Percentiles rank a stretch among this genome's conserved stretches.
Evolutionary conservation across 2,329 filamentous ascomycete genomes (phyloP).

Genomic region (Monilinia polystroma): DNA sequence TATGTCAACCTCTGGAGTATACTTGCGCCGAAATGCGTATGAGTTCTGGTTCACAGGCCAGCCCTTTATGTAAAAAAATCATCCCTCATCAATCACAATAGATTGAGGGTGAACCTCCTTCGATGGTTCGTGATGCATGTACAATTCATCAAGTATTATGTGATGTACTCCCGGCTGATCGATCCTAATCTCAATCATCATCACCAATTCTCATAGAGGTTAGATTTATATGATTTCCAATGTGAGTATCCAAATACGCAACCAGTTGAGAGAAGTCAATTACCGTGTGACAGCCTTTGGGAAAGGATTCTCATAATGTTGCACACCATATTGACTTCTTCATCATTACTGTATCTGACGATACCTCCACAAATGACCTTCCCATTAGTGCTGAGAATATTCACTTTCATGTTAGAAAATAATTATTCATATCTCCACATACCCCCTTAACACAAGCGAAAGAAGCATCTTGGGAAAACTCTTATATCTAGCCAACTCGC

Average conservation of each 20-base stretch:
- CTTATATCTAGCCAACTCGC: slow-evolving; percentile 36
- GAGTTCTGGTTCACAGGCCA: neutral
- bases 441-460: slow-evolving; percentile 42
- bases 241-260: too few relatives aligned
- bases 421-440: slow-evolving; percentile 37
- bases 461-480: slow-evolving; percentile 45
- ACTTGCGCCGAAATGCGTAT: too few relatives aligned
- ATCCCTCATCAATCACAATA: neutral
- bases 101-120: neutral
- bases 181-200: too few relatives aligned
- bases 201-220: too few relatives aligned
- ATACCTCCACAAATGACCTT: slow-evolving; percentile 29
- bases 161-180: slow-evolving; percentile 45
- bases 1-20: too few relatives aligned
- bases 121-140: neutral
- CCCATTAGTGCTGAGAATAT: neutral
- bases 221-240: too few relatives aligned
- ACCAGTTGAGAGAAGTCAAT: slow-evolving; percentile 37
- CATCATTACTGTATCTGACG: slow-evolving; percentile 39
- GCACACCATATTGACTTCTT: slow-evolving; percentile 26
- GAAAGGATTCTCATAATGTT: neutral
- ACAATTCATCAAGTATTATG: slow-evolving; percentile 39
- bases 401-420: slow-evolving; percentile 2
- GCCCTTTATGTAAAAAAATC: neutral
- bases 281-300: slow-evolving; percentile 39